Evolutionary conservation across 352 stramenopile species (phyloP), one percentile per base, ranked within the genome.

Genomic region (Phytophthora ohioensis): DNA sequence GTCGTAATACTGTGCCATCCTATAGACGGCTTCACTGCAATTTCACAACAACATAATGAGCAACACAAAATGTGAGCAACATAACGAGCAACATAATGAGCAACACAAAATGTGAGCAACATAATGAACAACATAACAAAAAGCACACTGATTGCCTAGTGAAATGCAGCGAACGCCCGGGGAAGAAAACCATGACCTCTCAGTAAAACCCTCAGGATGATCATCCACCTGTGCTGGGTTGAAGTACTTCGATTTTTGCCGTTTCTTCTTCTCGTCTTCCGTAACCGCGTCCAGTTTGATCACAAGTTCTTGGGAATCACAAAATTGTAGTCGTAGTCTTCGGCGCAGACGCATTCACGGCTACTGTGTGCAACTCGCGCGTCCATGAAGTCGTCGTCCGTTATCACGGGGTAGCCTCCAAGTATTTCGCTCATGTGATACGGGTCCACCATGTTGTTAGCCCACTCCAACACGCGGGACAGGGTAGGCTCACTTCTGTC

Each of bases 291-390:
- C 17, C 13, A 56, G 48, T n/a, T 60, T 67, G 2, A 36, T 55
- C 1, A 67, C 57, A 11, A 67, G 31, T 21, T 12, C 3, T 46
- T 45, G 13, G 48, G 59, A 8, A 55, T 27, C 4, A 67, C 59
- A 15, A 59, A 60, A 10, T 67, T 67, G 31, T 67, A 67, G 34
- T 60, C 39, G 34, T 56, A 48, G 30, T 46, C 39, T 17, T 31
- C 27, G 5, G 17, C 7, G 7, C 15, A 13, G 2, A 67, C 41
- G 30, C 32, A 12, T n/a, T 39, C 48, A 30, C 59, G 36, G 11
- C 38, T 3, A 13, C 39, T 43, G 4, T 43, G 47, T 3, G 59
- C 39, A 27, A 45, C n/a, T 47, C 48, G 48, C 9, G 39, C 3
- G 7, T 30, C 13, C 27, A 55, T 34, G 32, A 60, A 67, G 17